Base-by-base conservation (phyloP, 352 stramenopile species). In the Thraustochytrium sp. region DNA sequence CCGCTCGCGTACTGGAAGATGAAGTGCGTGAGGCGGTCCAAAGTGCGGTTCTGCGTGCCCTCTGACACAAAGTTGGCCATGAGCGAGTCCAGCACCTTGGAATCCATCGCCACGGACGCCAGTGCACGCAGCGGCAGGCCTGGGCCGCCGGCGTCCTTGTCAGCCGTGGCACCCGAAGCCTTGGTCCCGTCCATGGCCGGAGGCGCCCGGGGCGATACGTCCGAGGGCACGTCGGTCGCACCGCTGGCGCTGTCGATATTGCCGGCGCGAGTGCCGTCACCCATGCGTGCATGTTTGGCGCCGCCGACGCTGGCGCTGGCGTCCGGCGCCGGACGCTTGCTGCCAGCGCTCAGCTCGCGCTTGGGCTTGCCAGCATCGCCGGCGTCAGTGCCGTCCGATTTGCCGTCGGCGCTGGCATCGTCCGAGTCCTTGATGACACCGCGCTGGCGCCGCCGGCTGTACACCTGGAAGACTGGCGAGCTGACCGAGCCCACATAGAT, bases 11-110 rank as follows among this genome's bases (percentile, higher is more conserved):
- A 64, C 13, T 80, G 68, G 68, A 80, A 72, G 23, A 80, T 46
- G 38, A 80, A 64, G 18, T 65, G 53, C 3, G 40, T 42, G 34
- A 80, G 68, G 26, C 68, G 48, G 38, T 80, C 68, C 5, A 80
- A 13, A 8, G 34, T 55, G 37, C 68, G 48, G 26, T 80, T 80
- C 68, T 38, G 8, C 31, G 31, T 53, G 18, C 31, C 44, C 0
- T 80, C 44, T 13, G 11, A 29, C 23, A 21, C 5, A 23, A 40
- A 55, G 3, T 9, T 23, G 8, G 42, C 31, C 48, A 80, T 46
- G 1, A 80, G 23, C 18, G 31, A 29, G n/a, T 80, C 68, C 5
- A 80, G 34, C 1, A 21, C 31, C 37, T 80, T 53, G 34, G 31
- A 55, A 31, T 80, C 68, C 46, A 80, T 64, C 36, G 34, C 68